Evolutionary conservation across 2,329 filamentous ascomycete species (phyloP), one percentile per base, ranked within the genome.

Genomic region (Trichoderma atrobrunneum): DNA sequence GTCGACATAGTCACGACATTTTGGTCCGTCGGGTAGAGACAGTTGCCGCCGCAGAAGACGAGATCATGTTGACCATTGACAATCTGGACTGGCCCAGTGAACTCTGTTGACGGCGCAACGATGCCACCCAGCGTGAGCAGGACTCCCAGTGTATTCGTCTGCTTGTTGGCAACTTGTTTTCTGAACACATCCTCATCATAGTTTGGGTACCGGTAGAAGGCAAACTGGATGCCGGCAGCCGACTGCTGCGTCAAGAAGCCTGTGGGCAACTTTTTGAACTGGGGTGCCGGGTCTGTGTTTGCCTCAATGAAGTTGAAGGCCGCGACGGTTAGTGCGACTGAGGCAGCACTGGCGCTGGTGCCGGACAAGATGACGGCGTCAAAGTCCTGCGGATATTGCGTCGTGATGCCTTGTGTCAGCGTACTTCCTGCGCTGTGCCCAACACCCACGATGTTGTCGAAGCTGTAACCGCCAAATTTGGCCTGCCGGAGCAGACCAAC

Each of bases 31-130:
- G 63, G 63, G 48, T 26, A 34, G n/a, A 66, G 48, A 10, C 63
- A 66, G 30, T 66, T 66, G 63, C 63, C 63, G 30, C 63, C 63
- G 30, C 63, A 66, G 48, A 66, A 66, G 30, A 66, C 63, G 28
- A 66, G 30, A 28, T 66, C 63, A 26, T 66, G 30, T 16, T 66
- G 48, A 3, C 63, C 63, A 21, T 66, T 66, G 14, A 66, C 48
- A 36, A 66, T 34, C 63, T 36, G 48, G 21, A 66, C 63, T 14
- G 63, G 63, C 30, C 30, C 48, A 34, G 63, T 66, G 48, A 66
- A 66, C n/a, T 56, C 7, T n/a, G 48, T 66, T 36, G 63, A 66
- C 48, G 63, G 63, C 21, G 48, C 63, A 56, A 66, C 48, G 30
- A 66, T 56, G 63, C 63, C 63, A 5, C 63, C 63, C 30, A 66